phyloP scores from a whole-genome alignment of 202 grass and related monocot species.

The Panicum hallii region DNA sequence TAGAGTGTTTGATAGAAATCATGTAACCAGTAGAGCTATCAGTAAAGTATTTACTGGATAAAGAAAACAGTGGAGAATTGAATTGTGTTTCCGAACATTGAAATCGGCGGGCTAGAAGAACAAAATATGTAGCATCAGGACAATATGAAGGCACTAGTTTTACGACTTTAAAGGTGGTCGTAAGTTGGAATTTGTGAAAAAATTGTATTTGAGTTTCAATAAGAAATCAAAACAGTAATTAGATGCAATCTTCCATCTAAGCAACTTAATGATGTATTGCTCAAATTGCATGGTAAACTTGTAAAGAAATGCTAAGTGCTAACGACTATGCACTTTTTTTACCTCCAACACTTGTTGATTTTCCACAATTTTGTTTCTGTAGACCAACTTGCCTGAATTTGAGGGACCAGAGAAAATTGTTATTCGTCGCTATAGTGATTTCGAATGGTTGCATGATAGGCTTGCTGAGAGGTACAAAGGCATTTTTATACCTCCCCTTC shows the following conservation, averaged over 20 bases:
- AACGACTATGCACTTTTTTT: background rate
- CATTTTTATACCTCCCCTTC: constrained; percentile 92
- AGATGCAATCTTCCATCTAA: background rate
- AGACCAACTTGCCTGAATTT: constrained; percentile 94
- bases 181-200: background rate
- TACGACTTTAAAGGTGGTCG: background rate
- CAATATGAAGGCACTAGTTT: background rate
- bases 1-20: constrained; percentile 12
- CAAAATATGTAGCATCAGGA: background rate
- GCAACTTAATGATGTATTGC: background rate
- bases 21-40: constrained; percentile 7
- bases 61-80: background rate
- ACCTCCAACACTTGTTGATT: constrained; percentile 6
- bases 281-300: background rate
- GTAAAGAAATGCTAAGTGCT: background rate
- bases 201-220: background rate
- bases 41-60: constrained; percentile 5
- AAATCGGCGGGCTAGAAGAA: background rate
- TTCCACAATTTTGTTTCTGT: constrained; percentile 48
- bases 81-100: constrained; percentile 12
- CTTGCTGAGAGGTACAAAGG: constrained; percentile 96
- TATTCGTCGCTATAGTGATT: constrained; percentile 97
- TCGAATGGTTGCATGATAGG: constrained; percentile 92
- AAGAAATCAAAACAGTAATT: constrained; percentile 20
- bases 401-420: constrained; percentile 97